Evolutionary conservation across 1,284 basidiomycete genomes (phyloP).

Genomic region (Phenoliferia sp.): DNA sequence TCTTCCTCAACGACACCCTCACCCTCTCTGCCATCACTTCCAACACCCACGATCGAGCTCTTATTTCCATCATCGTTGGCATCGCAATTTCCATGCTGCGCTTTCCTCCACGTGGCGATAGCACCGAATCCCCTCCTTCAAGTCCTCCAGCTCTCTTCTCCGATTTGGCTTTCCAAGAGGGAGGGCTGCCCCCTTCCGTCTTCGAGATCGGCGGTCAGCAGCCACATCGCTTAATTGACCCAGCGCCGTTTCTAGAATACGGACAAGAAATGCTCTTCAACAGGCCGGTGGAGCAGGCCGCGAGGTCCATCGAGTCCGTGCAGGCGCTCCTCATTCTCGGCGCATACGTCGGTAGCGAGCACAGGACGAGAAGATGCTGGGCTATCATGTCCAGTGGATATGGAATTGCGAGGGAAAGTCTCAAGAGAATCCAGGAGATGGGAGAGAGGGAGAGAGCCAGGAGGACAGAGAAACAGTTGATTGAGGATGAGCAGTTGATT

Average conservation of each 20-base stretch:
- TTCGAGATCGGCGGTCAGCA: not conserved
- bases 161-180: too few species aligned
- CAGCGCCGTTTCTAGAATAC: not conserved
- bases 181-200: not conserved
- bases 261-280: not conserved
- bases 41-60: not conserved
- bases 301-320: not conserved
- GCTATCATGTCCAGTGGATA: not conserved
- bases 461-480: not conserved
- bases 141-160: not conserved
- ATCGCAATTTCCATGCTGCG: not conserved
- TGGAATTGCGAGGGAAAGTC: not conserved
- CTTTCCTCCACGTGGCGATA: not conserved
- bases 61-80: not conserved
- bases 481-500: not conserved
- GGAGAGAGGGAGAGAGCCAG: not conserved
- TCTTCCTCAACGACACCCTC: conserved; percentile 1
- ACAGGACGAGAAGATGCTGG: not conserved
- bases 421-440: not conserved
- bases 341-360: not conserved
- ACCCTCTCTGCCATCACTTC: not conserved
- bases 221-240: not conserved
- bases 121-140: not conserved
- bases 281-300: not conserved
- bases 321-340: not conserved